Evolutionary conservation across 75 land plant species (phyloP).

Genomic region (Azolla pinnata): DNA sequence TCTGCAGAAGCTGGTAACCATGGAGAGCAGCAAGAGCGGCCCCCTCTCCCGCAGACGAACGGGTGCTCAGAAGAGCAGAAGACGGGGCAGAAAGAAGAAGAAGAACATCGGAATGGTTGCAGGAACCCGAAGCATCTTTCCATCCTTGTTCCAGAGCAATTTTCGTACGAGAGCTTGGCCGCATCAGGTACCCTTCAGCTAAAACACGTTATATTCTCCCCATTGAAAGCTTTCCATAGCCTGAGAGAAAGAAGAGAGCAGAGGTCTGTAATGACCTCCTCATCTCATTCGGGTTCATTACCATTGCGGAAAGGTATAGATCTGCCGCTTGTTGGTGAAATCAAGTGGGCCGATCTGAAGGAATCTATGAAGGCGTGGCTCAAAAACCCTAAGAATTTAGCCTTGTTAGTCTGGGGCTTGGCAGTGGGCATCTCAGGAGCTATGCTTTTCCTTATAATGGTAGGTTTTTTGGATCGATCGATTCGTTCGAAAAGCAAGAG

Average conservation of each 20-base stretch:
- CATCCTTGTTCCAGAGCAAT: not conserved
- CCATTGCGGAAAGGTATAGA: conserved; percentile 29
- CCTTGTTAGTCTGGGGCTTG: conserved; percentile 48
- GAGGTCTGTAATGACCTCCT: not conserved
- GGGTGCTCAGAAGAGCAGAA: too few relatives aligned
- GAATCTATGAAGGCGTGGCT: conserved; percentile 46
- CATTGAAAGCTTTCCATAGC: not conserved
- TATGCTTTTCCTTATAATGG: conserved; percentile 65
- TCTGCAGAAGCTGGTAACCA: too few relatives aligned
- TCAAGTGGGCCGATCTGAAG: conserved; percentile 41
- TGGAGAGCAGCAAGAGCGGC: too few relatives aligned
- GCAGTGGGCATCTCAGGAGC: conserved; percentile 56
- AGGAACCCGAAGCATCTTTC: too few relatives aligned
- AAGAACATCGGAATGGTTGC: too few relatives aligned
- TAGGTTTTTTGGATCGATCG: conserved; percentile 53
- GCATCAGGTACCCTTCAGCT: not conserved
- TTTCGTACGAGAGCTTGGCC: not conserved
- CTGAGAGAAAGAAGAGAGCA: not conserved
- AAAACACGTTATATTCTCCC: not conserved
- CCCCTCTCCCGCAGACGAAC: too few relatives aligned
- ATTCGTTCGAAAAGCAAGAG: conserved; percentile 48
- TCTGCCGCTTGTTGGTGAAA: conserved; percentile 40
- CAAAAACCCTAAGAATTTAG: conserved; percentile 58
- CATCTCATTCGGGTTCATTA: not conserved
- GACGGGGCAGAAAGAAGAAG: too few relatives aligned